Percentiles rank a stretch among this genome's conserved stretches.
Evolutionary conservation across 148 eudicot genomes (phyloP).

Genomic region (Chenopodium formosanum): DNA sequence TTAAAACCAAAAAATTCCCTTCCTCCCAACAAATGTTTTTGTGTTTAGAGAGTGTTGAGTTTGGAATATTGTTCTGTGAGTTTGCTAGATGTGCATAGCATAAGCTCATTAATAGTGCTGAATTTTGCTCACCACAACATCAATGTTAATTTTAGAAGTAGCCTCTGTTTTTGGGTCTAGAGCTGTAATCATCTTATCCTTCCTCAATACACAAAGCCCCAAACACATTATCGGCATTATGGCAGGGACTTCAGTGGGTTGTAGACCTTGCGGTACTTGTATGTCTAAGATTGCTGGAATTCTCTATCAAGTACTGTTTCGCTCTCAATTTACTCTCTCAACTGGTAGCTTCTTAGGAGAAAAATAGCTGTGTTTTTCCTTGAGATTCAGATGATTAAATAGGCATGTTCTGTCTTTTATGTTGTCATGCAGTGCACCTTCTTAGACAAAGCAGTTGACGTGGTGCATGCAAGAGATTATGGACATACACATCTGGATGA

Average conservation of each 20-base stretch:
- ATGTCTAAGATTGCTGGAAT: neutral
- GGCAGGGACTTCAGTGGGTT: neutral
- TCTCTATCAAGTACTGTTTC: neutral
- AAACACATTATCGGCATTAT: neutral
- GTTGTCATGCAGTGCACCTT: conserved; percentile 60
- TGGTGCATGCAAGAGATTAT: conserved; percentile 81
- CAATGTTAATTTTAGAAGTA: neutral
- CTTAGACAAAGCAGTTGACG: conserved; percentile 51
- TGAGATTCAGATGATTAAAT: neutral
- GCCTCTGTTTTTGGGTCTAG: neutral
- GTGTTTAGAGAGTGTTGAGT: too few relatives aligned
- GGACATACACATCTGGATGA: conserved; percentile 90
- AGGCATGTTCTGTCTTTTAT: neutral
- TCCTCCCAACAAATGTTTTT: too few relatives aligned
- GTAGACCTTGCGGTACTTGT: too few relatives aligned
- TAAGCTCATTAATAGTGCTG: too few relatives aligned
- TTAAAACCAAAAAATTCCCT: too few relatives aligned
- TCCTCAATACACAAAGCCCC: neutral
- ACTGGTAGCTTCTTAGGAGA: neutral
- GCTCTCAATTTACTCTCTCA: neutral
- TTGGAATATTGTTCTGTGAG: neutral
- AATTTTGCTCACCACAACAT: neutral
- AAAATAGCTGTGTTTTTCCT: neutral
- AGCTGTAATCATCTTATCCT: neutral
- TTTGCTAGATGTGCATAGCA: neutral